Conservation (phyloP, 225 moss, liverwort and hornwort species). For the Asterella californica region DNA sequence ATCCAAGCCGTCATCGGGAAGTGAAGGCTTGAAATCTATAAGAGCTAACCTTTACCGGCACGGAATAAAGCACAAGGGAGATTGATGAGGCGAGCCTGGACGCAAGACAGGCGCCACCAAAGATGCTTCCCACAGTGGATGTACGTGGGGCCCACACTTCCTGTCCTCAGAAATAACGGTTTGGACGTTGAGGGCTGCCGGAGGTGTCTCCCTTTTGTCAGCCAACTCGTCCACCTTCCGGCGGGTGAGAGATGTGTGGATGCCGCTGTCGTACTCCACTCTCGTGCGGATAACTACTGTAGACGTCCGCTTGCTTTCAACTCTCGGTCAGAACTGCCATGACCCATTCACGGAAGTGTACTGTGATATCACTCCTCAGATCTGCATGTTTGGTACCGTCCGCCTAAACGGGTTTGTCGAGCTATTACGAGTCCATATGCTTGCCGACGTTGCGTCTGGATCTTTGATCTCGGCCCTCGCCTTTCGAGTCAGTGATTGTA, state of each 20-base stretch:
- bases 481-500: too few relatives aligned
- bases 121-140: not conserved
- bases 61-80: too few relatives aligned
- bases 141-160: not conserved
- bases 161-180: not conserved
- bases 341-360: too few relatives aligned
- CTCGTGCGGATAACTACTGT: too few relatives aligned
- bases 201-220: not conserved
- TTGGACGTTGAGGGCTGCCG: not conserved
- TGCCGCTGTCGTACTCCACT: not conserved
- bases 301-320: too few relatives aligned
- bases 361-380: too few relatives aligned
- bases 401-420: not conserved
- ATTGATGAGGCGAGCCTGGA: not conserved
- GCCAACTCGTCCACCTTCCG: not conserved
- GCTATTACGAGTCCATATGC: not conserved
- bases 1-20: slow-evolving; percentile 5
- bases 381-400: too few relatives aligned
- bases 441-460: not conserved
- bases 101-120: slow-evolving; percentile 5
- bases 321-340: too few relatives aligned
- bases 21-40: not conserved
- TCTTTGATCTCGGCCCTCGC: not conserved
- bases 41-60: too few relatives aligned
- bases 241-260: not conserved